Evolutionary conservation across 73 alveolate genomes (phyloP), one percentile per base, ranked within the genome.

Genomic region (Breviolum minutum): DNA sequence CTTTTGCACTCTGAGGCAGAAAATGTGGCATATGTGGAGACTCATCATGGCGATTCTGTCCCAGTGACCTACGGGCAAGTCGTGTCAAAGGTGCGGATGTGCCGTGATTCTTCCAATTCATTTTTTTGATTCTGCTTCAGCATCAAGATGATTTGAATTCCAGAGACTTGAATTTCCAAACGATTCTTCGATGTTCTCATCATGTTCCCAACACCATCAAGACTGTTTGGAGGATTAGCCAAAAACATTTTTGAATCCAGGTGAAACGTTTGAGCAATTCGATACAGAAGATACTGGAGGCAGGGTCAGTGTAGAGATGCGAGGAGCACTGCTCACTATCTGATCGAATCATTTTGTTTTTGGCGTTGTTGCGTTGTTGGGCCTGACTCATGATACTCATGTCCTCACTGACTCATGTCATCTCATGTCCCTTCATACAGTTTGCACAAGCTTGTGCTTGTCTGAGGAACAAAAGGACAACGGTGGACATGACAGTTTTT

Each of bases 221-320:
- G 92, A 20, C 48, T 9, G 19, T 54, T 5, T 22, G 60, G 54
- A 40, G 0, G 54, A 40, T 40, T 40, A 0, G 54, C 54, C 54
- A 40, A 40, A 40, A 3, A 40, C 54, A 40, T 40, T 40, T 40
- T 7, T 24, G 93, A 6, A 8, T 1, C 13, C 63, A 92, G 98
- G 98, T 76, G 80, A 61, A 74, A 29, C 66, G 98, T 68, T 81
- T 92, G 63, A 76, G 98, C 66, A 89, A 11, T 6, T 92, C 98
- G 68, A 26, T 92, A 63, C 54, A 22, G 20, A 69, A 16, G 68
- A 74, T 92, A 30, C 90, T 92, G 63, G 19, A 86, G 94, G 94
- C 63, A 16, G 32, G 54, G 26, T 14, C 27, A 29, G 0, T 16
- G 68, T 17, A 40, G 63, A 14, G 14, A 62, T 7, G 8, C 17